phyloP scores from a whole-genome alignment of 768 basidiomycete species.

The Roridomyces roridus region DNA sequence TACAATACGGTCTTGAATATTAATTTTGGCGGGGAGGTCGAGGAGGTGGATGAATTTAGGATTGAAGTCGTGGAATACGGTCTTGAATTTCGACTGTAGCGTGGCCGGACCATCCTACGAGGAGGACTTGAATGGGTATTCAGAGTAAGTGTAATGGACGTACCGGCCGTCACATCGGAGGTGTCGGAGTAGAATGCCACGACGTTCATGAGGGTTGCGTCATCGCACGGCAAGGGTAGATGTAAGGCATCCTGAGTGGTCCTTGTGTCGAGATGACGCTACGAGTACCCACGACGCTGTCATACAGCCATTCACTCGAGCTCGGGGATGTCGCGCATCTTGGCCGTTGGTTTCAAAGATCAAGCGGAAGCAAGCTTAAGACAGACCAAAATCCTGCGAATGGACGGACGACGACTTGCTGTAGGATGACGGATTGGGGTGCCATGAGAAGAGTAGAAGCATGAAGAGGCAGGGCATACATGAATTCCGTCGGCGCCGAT shows the following conservation, averaged over 20 bases:
- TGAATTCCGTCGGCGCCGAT: constrained; percentile 42
- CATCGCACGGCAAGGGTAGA: constrained; percentile 2
- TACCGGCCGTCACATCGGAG: not conserved
- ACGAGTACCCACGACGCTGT: not conserved
- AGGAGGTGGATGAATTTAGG: constrained; percentile 2
- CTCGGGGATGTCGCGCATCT: not conserved
- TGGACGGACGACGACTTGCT: not conserved
- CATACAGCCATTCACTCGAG: constrained; percentile 1
- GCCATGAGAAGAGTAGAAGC: not conserved
- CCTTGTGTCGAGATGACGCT: not conserved
- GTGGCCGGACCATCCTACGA: not conserved
- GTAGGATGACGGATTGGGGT: not conserved
- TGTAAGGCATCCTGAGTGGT: not conserved
- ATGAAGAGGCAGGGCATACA: not conserved
- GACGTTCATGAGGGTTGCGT: not conserved
- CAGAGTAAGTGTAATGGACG: not conserved
- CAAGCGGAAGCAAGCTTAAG: constrained; percentile 9
- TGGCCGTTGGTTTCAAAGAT: not conserved
- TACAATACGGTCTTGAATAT: no score
- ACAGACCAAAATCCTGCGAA: not conserved
- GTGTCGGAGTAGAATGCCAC: not conserved
- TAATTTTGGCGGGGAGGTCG: no score
- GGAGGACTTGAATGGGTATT: not conserved
- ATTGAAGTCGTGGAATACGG: not conserved
- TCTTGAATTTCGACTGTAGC: not conserved